Base-by-base conservation (phyloP, 1,139 yeast genomes). In the Hemisphaericaspora xylanilytica region DNA sequence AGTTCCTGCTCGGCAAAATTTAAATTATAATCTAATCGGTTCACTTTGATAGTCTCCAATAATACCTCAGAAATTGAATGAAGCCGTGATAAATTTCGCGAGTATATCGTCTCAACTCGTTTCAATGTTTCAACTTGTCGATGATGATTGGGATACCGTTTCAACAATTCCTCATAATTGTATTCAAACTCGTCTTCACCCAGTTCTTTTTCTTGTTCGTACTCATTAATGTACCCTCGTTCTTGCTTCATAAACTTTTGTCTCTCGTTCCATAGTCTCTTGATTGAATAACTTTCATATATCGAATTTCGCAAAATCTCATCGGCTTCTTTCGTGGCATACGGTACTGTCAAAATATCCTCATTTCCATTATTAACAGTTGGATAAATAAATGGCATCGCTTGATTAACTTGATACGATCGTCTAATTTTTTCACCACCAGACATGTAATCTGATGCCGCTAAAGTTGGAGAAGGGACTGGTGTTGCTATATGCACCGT, bases 401-500 rank as follows among this genome's bases (percentile, higher is more conserved):
- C 75, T 50, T 84, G 86, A 55, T 86, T 85, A 0, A 92, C 78
- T 59, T 86, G 90, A 50, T 82, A 86, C 40, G 87, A 78, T 49
- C 83, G 81, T 47, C 88, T 75, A 24, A 75, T 72, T 51, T 82
- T 85, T 41, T 78, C 84, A 10, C 85, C 85, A 1, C 79, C 80
- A 3, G 75, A 58, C 65, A 73, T 66, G 40, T 62, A 71, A 33
- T 71, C 76, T 4, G 74, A 67, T 18, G 95, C 89, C 1, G 84
- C 75, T 8, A 78, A 59, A 0, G 86, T 83, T 0, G 96, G 96
- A 0, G 96, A 85, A 1, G 96, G 94, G 0, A 85, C 86, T 0
- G 96, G 96, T 0, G 96, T 88, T 0, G 96, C 90, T 13, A 89
- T 73, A 58, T 89, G 96, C 3, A 84, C 65, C 1, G 77, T 72